Percentiles rank a stretch among this genome's conserved stretches.
These are phyloP conservation scores for Cercospora brassicicola DNA, from an alignment of 2,329 filamentous ascomycete species.

Conservation along the genomic window DNA sequence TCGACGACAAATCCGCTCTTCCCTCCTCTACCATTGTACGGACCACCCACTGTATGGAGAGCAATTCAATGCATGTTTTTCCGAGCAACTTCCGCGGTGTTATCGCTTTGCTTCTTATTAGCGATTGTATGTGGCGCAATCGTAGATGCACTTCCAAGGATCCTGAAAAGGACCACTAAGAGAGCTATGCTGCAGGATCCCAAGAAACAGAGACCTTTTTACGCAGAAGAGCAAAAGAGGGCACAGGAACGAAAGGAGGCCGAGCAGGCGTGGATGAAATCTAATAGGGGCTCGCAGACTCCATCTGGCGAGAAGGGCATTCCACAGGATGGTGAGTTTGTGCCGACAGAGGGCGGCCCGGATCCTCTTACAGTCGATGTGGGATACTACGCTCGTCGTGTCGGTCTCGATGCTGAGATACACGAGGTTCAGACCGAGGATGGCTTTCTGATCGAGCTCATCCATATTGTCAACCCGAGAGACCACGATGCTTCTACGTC, in stretches of 20 bases:
- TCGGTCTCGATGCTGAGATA: constrained; percentile 81
- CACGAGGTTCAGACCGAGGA: constrained; percentile 90
- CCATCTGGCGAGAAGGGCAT: constrained; percentile 47
- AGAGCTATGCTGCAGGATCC: constrained; percentile 62
- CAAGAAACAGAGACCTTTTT: constrained; percentile 64
- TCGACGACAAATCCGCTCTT: constrained; percentile 78
- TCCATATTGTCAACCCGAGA: constrained; percentile 83
- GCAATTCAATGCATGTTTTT: constrained; percentile 67
- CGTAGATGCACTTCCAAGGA: constrained; percentile 63
- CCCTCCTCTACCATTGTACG: constrained; percentile 79
- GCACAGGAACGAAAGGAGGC: constrained; percentile 58
- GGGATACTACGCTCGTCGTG: constrained; percentile 77
- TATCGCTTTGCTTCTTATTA: constrained; percentile 75
- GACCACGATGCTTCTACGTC: constrained; percentile 60
- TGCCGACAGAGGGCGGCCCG: constrained; percentile 74
- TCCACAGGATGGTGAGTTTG: constrained; percentile 47
- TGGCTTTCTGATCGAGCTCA: constrained; percentile 84
- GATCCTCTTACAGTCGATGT: constrained; percentile 79
- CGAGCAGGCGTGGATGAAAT: constrained; percentile 62
- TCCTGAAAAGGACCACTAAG: constrained; percentile 53
- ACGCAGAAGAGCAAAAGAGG: constrained; percentile 67
- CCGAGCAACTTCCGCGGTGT: constrained; percentile 66
- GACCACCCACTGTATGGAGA: constrained; percentile 66
- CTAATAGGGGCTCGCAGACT: constrained; percentile 47
- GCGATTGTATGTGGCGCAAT: constrained; percentile 74